Base-by-base conservation (phyloP, 805 yeast species). In the Starmerella tilneyi region DNA sequence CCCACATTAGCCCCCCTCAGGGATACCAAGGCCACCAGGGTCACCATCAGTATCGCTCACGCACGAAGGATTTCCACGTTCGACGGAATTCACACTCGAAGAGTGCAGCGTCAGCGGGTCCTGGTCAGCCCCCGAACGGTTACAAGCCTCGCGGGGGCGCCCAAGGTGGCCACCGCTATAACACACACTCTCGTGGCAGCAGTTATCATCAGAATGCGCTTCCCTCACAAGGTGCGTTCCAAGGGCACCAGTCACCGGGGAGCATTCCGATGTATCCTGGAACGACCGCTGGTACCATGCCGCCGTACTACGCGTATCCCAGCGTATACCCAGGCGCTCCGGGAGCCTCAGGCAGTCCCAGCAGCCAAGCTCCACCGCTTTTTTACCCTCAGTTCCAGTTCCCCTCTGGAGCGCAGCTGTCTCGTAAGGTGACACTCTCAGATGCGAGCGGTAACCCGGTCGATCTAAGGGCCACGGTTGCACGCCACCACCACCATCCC, bases 401-500 rank as follows among this genome's bases (percentile, higher is more conserved):
- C 23, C 37, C 37, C 16, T 20, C 6, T 11, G 41, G 16, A 2
- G n/a, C 41, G 3, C 15, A 22, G 15, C 9, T 20, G 26, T 12
- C 35, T 6, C 23, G 39, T 23, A 19, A 36, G 4, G 51, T 50
- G 27, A 42, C 33, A n/a, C 21, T 51, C 26, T 43, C 45, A 17
- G 50, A 48, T 29, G 49, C 51, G 24, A 37, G 20, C n/a, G 49
- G 50, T 20, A 36, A 49, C 21, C 42, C 42, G 22, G 22, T 46
- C 39, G 43, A 49, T 29, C 45, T 48, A 5, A n/a, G 23, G 5
- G 21, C 41, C 16, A 4, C 19, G 3, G 35, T 12, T 13, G 28
- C 41, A n/a, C 12, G 28, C 5, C 28, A 29, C 22, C 40, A 29
- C 32, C 28, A 35, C 7, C 40, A 19, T 16, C n/a, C n/a, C n/a